Conservation (phyloP, 225 moss, liverwort and hornwort genomes). For the Pseudoscleropodium purum region DNA sequence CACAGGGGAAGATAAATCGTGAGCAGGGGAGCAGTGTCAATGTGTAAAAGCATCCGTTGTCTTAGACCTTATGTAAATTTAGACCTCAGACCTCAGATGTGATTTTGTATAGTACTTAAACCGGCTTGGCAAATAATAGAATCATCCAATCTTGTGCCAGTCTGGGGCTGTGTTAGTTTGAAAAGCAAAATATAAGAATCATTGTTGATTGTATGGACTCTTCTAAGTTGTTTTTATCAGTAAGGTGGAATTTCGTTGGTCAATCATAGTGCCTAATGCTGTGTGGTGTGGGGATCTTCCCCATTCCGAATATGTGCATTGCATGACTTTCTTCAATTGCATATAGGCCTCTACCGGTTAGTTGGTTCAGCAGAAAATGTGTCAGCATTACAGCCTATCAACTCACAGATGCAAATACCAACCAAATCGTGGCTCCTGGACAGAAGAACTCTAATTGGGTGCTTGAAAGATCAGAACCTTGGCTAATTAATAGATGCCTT, state of each 20-base stretch:
- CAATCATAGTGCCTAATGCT: not conserved
- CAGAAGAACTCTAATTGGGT: no score
- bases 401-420: not conserved
- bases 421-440: no score
- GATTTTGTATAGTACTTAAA: not conserved
- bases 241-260: no score
- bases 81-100: not conserved
- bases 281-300: no score
- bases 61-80: not conserved
- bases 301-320: no score
- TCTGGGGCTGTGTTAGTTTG: not conserved
- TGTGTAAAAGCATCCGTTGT: not conserved
- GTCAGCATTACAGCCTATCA: not conserved
- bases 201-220: not conserved
- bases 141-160: not conserved
- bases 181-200: not conserved
- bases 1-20: not conserved
- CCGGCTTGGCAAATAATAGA: not conserved
- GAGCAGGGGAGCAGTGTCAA: not conserved
- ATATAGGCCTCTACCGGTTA: not conserved
- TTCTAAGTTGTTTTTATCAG: no score
- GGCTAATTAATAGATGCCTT: no score
- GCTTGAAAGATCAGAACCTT: no score
- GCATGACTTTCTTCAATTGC: no score
- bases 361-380: not conserved